Base-by-base conservation (phyloP, 768 basidiomycete species). In the Neoboletus brunneissimus region DNA sequence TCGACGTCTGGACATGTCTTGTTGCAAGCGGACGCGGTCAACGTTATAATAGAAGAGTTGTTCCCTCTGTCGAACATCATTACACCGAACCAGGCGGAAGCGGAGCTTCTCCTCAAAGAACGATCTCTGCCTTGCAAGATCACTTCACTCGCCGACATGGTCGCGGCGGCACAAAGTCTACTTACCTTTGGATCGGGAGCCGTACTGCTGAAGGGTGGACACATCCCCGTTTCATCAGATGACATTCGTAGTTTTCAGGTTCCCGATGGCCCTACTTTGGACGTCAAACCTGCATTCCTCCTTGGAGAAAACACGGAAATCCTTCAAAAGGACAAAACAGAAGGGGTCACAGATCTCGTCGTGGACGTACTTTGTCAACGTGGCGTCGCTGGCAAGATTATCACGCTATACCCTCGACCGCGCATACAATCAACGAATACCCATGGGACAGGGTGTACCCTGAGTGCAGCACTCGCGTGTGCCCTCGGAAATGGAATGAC, bases 381-480 rank as follows among this genome's bases (percentile, higher is more conserved):
- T 2, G 51, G 54, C 37, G 58, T 67, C 44, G n/a, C 27, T n/a
- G 45, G 32, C 15, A 67, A 72, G 13, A 60, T 62, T 5, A 72
- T 72, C 32, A 81, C 81, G 2, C 50, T 91, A 18, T 87, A 85
- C 57, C 76, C 82, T 20, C 79, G 83, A 8, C 85, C 88, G 2
- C 75, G 81, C 15, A 73, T 92, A 22, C 75, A 86, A 15, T 84
- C 89, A 7, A 79, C 72, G 34, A 91, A 78, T 61, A 97, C 94
- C 0, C 94, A 96, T 66, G 94, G 94, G 1, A 97, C 94, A 0
- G 94, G 94, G 2, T 97, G 94, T 68, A 97, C 94, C 0, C 76
- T 97, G n/a, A 87, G 86, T 45, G 86, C 94, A 0, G 90, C 92
- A 0, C 79, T 96, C 18, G 86, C 87, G 2, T 85, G 84, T 53